Percentiles rank a stretch among this genome's conserved stretches.
These are phyloP conservation scores for Pyrrhoderma lamaoense DNA, from an alignment of 1,284 basidiomycete genomes.

Conservation along the genomic window DNA sequence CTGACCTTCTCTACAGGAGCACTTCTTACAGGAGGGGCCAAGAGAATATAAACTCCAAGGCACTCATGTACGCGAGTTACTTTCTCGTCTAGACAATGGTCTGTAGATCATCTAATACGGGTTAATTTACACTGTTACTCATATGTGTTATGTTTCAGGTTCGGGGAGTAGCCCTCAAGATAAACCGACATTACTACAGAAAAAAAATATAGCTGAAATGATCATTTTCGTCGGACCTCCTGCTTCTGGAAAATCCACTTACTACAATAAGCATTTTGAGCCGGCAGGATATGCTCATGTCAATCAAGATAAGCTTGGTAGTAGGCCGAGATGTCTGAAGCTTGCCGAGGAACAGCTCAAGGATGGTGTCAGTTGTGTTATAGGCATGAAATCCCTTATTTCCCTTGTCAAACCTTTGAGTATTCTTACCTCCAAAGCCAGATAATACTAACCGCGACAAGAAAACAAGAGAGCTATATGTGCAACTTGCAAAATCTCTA, in stretches of 20 bases:
- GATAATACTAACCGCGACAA: conserved; percentile 84
- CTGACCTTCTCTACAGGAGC: conserved; percentile 71
- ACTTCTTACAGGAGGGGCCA: conserved; percentile 58
- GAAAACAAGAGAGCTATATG: conserved; percentile 60
- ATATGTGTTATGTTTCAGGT: no score
- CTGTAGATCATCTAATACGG: no score
- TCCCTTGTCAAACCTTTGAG: neutral
- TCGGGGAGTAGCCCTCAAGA: no score
- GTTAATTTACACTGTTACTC: no score
- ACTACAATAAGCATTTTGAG: conserved; percentile 68
- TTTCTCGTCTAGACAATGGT: no score
- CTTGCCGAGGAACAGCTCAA: conserved; percentile 51
- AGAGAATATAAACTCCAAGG: conserved; percentile 44
- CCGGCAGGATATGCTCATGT: conserved; percentile 68
- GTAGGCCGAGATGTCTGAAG: conserved; percentile 68
- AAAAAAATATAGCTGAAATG: conserved; percentile 37
- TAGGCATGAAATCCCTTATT: conserved; percentile 44
- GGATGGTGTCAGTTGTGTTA: conserved; percentile 60
- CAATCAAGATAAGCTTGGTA: conserved; percentile 79
- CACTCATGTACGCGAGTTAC: conserved; percentile 37
- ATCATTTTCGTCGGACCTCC: conserved; percentile 88
- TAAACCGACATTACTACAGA: conserved; percentile 47
- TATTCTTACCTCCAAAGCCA: conserved; percentile 25
- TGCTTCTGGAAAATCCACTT: conserved; percentile 80
- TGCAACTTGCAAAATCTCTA: conserved; percentile 54